Evolutionary conservation across 345 rosid species (phyloP).

Genomic region (Camelina neglecta): DNA sequence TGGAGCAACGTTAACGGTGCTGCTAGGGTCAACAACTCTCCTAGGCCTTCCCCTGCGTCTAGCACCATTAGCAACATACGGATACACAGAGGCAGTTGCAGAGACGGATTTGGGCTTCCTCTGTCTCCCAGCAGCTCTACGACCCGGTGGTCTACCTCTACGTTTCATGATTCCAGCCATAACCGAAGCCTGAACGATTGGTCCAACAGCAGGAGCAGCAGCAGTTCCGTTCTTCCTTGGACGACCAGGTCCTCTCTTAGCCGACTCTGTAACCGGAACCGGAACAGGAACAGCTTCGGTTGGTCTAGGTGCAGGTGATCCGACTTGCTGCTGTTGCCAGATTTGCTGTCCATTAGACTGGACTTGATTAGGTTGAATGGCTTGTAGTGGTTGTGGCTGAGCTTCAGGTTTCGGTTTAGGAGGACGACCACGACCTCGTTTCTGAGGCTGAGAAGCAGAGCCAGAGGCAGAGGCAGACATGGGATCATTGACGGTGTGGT

Average conservation of each 20-base stretch:
- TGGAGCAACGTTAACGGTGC: not conserved
- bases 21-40: constrained; percentile 34
- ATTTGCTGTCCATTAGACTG: constrained; percentile 2
- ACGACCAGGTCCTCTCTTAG: constrained; percentile 51
- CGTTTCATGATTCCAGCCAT: constrained; percentile 21
- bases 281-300: not conserved
- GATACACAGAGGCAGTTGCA: constrained; percentile 29
- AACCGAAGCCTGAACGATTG: not conserved
- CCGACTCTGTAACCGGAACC: not conserved
- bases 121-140: constrained; percentile 40
- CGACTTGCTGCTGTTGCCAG: not conserved
- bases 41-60: constrained; percentile 68
- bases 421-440: constrained; percentile 73
- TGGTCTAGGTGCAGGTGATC: constrained; percentile 2
- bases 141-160: constrained; percentile 42
- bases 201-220: not conserved
- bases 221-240: constrained; percentile 48
- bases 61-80: constrained; percentile 19
- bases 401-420: constrained; percentile 49
- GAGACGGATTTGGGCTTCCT: constrained; percentile 38
- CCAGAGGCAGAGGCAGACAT: constrained; percentile 2
- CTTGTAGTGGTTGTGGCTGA: constrained; percentile 13
- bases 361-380: not conserved
- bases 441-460: constrained; percentile 43
- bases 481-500: not conserved